Percentiles rank a stretch among this genome's conserved stretches.
These are phyloP conservation scores for Neoboletus brunneissimus DNA, from an alignment of 768 basidiomycete species.

Conservation along the genomic window DNA sequence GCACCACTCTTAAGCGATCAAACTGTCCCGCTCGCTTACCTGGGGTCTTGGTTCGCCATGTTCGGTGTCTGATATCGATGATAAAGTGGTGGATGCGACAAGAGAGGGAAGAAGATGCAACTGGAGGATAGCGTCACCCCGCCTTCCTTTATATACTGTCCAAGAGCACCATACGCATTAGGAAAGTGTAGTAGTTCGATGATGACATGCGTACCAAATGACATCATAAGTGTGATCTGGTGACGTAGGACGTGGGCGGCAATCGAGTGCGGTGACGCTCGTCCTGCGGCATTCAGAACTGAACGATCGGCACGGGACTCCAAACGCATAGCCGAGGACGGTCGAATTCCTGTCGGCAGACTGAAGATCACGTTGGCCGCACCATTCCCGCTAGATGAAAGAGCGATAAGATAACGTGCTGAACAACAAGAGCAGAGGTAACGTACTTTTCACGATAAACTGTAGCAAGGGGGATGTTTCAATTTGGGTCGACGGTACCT, in stretches of 20 bases:
- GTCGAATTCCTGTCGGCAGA: background rate
- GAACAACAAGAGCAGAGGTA: background rate
- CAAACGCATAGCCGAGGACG: background rate
- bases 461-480: background rate
- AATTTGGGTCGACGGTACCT: background rate
- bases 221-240: constrained; percentile 26
- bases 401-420: background rate
- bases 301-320: background rate
- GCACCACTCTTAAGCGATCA: background rate
- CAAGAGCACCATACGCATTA: constrained; percentile 25
- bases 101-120: constrained; percentile 7
- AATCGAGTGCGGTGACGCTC: constrained; percentile 4
- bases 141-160: constrained; percentile 27
- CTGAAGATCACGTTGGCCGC: background rate
- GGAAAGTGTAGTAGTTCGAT: constrained; percentile 23
- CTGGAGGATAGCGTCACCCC: background rate
- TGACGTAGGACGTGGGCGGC: constrained; percentile 22
- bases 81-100: background rate
- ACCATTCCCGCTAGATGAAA: background rate
- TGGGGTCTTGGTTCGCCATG: constrained; percentile 26
- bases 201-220: constrained; percentile 24
- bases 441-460: background rate
- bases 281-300: background rate
- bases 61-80: background rate
- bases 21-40: constrained; percentile 16